Evolutionary conservation across 257 asterid genomes (phyloP), one percentile per base, ranked within the genome.

Genomic region (Solanum sparsipilum): DNA sequence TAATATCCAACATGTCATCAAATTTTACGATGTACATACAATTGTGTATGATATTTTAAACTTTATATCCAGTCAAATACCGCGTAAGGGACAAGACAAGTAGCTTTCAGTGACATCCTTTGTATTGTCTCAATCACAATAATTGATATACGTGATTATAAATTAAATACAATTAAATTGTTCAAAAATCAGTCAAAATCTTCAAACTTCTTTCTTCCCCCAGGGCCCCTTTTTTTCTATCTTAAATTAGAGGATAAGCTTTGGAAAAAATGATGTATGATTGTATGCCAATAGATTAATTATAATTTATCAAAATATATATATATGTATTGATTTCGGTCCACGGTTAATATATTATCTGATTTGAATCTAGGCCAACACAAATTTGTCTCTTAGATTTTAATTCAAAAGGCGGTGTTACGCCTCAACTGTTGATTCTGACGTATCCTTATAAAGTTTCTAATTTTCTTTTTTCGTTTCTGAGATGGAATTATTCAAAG

Each of bases 141-240:
- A 35, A 73, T 73, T 73, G 29, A 18, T 73, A 9, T 34, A 72
- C 46, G 39, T 16, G 78, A 5, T 73, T 73, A 21, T 35, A 34
- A 31, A 70, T 29, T 48, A 48, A 52, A 52, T 52, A 73, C 18
- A 73, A 73, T 35, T 73, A 73, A 34, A 20, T 73, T 2, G 18
- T 72, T 72, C 44, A 72, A 32, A 72, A 72, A 72, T 72, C 3
- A 72, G 46, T 72, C 81, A 72, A 72, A 72, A 72, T 72, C 15
- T 72, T 18, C 81, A 72, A 72, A 18, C 81, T 72, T 0, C 7
- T 9, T 72, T 72, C 79, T 72, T 0, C 15, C 79, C 79, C 27
- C 12, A 1, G 27, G 81, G 4, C 79, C 81, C 27, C 13, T 32
- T 16, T 72, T 18, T 72, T 18, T 18, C 27, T 72, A 34, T 18